Percentiles rank a stretch among this genome's conserved stretches.
These are phyloP conservation scores for Fusarium compactum DNA, from an alignment of 2,329 filamentous ascomycete genomes.

Conservation along the genomic window DNA sequence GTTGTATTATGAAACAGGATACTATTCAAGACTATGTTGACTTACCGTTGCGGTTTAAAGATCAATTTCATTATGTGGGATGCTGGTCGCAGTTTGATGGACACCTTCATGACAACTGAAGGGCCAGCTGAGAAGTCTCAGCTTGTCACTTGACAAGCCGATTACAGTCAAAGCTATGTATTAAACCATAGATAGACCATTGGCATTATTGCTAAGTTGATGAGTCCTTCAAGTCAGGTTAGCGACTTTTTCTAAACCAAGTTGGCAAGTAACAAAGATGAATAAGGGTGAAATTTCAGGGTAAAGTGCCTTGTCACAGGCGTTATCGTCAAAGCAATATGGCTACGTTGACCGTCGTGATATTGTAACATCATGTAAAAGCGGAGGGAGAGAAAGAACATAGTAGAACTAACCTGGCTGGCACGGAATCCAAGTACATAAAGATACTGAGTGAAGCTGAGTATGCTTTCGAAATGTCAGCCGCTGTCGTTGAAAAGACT, in stretches of 20 bases:
- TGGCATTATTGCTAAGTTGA: background rate
- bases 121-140: background rate
- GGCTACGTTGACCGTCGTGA: constrained; percentile 64
- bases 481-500: constrained; percentile 26
- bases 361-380: constrained; percentile 58
- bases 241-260: constrained; percentile 10
- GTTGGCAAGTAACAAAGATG: background rate
- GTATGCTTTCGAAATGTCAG: constrained; percentile 44
- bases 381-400: background rate
- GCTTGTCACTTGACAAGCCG: constrained; percentile 16
- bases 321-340: constrained; percentile 61
- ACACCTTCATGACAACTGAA: background rate
- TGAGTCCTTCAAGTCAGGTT: constrained; percentile 16
- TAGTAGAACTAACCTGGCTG: constrained; percentile 48
- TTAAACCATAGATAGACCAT: background rate
- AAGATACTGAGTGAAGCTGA: background rate
- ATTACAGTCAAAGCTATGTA: too few relatives aligned
- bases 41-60: constrained; percentile 9
- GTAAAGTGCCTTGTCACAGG: constrained; percentile 59
- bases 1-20: constrained; percentile 30
- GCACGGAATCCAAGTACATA: too few relatives aligned
- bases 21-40: background rate
- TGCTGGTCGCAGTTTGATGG: too few relatives aligned
- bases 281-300: constrained; percentile 15
- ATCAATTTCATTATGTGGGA: background rate